Conservation (phyloP, 768 basidiomycete genomes). For the Suillus tomentosus region DNA sequence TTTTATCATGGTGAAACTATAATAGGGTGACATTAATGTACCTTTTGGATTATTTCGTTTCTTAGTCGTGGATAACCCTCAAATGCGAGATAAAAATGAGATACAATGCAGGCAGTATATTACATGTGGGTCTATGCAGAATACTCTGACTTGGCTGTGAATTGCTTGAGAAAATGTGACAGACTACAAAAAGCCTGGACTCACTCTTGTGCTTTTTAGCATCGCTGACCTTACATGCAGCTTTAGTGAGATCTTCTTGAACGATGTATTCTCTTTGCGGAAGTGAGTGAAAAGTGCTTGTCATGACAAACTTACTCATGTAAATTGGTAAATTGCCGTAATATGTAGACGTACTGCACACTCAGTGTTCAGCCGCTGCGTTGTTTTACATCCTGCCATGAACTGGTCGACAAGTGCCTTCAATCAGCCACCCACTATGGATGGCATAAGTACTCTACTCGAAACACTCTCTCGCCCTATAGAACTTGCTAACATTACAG, state of each 20-base stretch:
- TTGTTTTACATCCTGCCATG: too few relatives aligned
- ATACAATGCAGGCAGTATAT: conserved; percentile 22
- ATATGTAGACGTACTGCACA: too few relatives aligned
- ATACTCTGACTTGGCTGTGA: conserved; percentile 46
- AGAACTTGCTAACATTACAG: too few relatives aligned
- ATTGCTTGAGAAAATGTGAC: conserved; percentile 11
- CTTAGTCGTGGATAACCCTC: neutral
- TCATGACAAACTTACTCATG: neutral
- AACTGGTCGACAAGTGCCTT: too few relatives aligned
- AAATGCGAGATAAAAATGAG: conserved; percentile 9
- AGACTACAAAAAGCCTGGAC: conserved; percentile 29
- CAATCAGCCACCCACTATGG: too few relatives aligned
- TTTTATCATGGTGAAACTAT: neutral
- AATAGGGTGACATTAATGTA: conserved; percentile 14
- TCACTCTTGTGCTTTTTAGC: conserved; percentile 97
- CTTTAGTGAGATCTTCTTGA: conserved; percentile 96
- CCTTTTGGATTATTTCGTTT: conserved; percentile 7
- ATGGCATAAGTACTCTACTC: too few relatives aligned
- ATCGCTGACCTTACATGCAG: conserved; percentile 91
- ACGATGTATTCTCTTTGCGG: conserved; percentile 74
- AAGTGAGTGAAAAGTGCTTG: conserved; percentile 10
- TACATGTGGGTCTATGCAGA: conserved; percentile 37
- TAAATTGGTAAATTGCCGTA: too few relatives aligned
- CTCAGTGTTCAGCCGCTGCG: too few relatives aligned
- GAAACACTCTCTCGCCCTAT: too few relatives aligned